Evolutionary conservation across 352 stramenopile genomes (phyloP).

Genomic region (Phytophthora hibernalis): DNA sequence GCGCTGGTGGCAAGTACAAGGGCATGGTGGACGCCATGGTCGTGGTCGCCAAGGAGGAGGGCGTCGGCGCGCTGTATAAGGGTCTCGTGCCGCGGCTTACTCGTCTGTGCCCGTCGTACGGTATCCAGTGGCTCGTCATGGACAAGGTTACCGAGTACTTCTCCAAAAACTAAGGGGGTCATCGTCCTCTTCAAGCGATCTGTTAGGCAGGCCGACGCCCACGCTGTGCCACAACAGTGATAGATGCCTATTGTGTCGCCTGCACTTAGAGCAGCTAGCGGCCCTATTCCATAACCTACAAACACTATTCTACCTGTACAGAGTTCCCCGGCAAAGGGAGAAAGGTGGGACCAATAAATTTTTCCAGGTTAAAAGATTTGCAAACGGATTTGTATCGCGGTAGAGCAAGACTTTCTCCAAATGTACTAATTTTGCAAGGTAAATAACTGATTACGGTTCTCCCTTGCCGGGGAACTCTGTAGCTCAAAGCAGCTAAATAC

Average conservation of each 20-base stretch:
- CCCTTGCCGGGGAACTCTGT: too few species aligned
- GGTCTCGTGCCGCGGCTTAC: conserved; percentile 96
- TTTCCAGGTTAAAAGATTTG: too few species aligned
- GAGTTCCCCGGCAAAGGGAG: too few species aligned
- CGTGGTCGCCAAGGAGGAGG: conserved; percentile 96
- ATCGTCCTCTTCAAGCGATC: conserved; percentile 3
- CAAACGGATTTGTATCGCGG: too few species aligned
- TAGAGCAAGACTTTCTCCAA: too few species aligned
- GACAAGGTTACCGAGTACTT: conserved; percentile 84
- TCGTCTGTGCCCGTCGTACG: conserved; percentile 88
- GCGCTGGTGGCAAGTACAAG: conserved; percentile 94
- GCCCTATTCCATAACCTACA: conserved; percentile 18
- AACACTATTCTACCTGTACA: conserved; percentile 34
- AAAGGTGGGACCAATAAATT: too few species aligned
- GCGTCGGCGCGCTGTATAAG: conserved; percentile 95
- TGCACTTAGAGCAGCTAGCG: conserved; percentile 13
- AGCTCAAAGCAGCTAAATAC: too few species aligned
- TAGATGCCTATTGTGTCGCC: conserved; percentile 33
- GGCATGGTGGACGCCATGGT: conserved; percentile 92
- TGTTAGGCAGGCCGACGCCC: conserved; percentile 10
- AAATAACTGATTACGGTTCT: too few species aligned
- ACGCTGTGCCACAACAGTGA: conserved; percentile 22
- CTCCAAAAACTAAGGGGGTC: conserved; percentile 47
- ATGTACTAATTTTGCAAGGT: too few species aligned
- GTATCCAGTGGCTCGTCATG: conserved; percentile 91